These are phyloP conservation scores for Cladosporium colombiae DNA, from an alignment of 2,329 filamentous ascomycete genomes.

Conservation along the genomic window DNA sequence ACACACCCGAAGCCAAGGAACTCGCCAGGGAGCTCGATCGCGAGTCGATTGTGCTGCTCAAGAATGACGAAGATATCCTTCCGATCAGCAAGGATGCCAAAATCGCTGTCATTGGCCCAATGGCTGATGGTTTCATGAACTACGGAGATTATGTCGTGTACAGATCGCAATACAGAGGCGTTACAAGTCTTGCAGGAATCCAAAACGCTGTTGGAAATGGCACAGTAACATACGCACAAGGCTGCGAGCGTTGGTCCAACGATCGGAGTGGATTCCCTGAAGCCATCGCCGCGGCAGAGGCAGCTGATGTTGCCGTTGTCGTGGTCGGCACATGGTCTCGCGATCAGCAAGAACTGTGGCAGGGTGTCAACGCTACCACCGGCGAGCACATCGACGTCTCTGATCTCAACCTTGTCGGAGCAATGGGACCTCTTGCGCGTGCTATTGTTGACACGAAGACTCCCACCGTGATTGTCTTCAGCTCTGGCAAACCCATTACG, in stretches of 20 bases:
- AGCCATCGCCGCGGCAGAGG: constrained; percentile 65
- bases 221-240: constrained; percentile 65
- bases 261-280: constrained; percentile 68
- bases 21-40: constrained; percentile 33
- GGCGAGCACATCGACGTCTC: constrained; percentile 71
- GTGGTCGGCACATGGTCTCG: constrained; percentile 75
- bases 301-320: constrained; percentile 70
- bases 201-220: constrained; percentile 58
- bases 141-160: constrained; percentile 40
- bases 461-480: constrained; percentile 55
- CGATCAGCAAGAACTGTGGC: constrained; percentile 72
- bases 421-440: constrained; percentile 54
- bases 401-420: constrained; percentile 55
- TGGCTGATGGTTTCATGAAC: constrained; percentile 66
- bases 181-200: constrained; percentile 38
- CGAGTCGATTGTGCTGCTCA: constrained; percentile 49
- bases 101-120: constrained; percentile 73
- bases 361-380: constrained; percentile 70
- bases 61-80: constrained; percentile 61
- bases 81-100: constrained; percentile 59
- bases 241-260: constrained; percentile 71
- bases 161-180: constrained; percentile 36
- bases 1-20: constrained; percentile 35
- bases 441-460: constrained; percentile 68
- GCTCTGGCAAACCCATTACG: constrained; percentile 72